phyloP scores from a whole-genome alignment of 129 eudicot genomes.

The Kitagawia praeruptora region DNA sequence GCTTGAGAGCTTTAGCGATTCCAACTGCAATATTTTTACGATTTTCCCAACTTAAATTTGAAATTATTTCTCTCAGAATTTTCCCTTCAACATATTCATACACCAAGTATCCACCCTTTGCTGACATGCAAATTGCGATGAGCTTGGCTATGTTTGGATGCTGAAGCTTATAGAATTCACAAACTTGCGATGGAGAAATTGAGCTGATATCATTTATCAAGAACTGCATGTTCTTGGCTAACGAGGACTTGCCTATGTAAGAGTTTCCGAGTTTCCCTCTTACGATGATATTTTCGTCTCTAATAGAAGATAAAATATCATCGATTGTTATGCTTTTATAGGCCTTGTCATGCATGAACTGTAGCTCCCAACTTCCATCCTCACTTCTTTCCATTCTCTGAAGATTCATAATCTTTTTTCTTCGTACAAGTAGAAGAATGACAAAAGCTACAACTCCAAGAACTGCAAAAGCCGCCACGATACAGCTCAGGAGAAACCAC shows the following conservation, averaged over 20 bases:
- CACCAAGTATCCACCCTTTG: constrained; percentile 45
- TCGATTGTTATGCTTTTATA: constrained; percentile 24
- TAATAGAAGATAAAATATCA: constrained; percentile 31
- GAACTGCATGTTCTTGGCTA: constrained; percentile 20
- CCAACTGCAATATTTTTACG: constrained; percentile 47
- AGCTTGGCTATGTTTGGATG: constrained; percentile 50
- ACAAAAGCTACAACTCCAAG: constrained; percentile 16
- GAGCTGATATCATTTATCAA: constrained; percentile 24
- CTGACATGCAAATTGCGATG: constrained; percentile 43
- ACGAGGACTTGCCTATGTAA: constrained; percentile 19
- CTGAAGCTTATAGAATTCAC: constrained; percentile 29
- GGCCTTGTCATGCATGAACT: constrained; percentile 29
- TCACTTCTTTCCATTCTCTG: constrained; percentile 31
- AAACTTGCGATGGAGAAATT: constrained; percentile 15
- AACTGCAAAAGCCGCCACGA: constrained; percentile 15
- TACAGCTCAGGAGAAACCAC: constrained; percentile 30
- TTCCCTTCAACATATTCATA: constrained; percentile 59
- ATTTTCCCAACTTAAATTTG: constrained; percentile 43
- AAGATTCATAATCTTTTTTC: constrained; percentile 13
- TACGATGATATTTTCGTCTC: constrained; percentile 24
- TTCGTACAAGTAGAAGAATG: constrained; percentile 20
- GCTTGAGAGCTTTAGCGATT: constrained; percentile 49
- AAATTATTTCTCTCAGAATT: constrained; percentile 38
- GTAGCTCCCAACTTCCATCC: constrained; percentile 60
- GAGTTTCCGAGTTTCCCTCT: constrained; percentile 23